Base-by-base conservation (phyloP, 306 rosid species). In the Sindora glabra region DNA sequence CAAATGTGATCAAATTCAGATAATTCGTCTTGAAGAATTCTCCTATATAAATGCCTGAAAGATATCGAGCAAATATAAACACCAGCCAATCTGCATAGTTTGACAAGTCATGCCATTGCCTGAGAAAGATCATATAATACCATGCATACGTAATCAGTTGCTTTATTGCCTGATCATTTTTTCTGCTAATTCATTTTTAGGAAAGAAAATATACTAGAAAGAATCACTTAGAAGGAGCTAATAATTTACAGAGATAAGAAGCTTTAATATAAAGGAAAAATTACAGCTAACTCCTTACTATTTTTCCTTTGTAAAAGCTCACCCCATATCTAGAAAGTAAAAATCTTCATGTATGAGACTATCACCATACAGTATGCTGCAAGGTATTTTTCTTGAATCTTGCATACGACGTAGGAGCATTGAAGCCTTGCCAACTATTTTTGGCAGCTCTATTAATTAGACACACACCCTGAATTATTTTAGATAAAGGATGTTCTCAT, bases 1-100 rank as follows among this genome's bases (percentile, higher is more conserved):
- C 77, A 80, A 53, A 80, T 51, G 29, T 69, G 80, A 75, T 76
- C 84, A 54, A 45, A 46, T 18, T 73, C 85, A 50, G 52, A 56
- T 58, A 52, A 54, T 71, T 81, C 71, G 30, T 76, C 84, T 70
- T 82, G 87, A 38, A 48, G 75, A 75, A 65, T 57, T 67, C 68
- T 79, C 24, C 68, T 62, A 38, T 78, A 64, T 54, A 84, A 41
- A 59, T 69, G 68, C 74, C 90, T 84, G 62, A 58, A 33, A 48
- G 73, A 23, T 30, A 37, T 12, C 21, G 30, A 57, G 10, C 30
- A 21, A 6, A 1, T 39, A 24, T 15, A 3, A 37, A 10, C 45
- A n/a, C n/a, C n/a, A n/a, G n/a, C n/a, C n/a, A n/a, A 67, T 13
- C 27, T 10, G 44, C 51, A 75, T 52, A 51, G 24, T 25, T 39